Conservation (phyloP, 2,329 filamentous ascomycete species). For the Monosporascus sp. region DNA sequence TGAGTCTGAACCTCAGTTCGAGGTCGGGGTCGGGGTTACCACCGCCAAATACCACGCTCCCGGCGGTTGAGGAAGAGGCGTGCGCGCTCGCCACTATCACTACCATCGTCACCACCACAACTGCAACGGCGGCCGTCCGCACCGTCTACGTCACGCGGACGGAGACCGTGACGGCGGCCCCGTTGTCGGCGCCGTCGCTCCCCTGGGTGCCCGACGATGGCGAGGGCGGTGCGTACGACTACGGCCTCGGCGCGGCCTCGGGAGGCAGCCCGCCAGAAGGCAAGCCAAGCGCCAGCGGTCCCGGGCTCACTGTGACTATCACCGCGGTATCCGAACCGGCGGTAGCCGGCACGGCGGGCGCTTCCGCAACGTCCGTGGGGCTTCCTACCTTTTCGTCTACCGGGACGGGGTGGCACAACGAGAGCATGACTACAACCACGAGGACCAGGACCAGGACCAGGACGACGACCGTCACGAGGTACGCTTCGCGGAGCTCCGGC, state of each 20-base stretch:
- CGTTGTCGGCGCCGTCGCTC: not conserved
- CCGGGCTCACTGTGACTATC: too few relatives aligned
- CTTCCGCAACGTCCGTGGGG: too few relatives aligned
- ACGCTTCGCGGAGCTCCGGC: constrained; percentile 34
- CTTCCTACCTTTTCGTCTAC: too few relatives aligned
- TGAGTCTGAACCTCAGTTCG: too few relatives aligned
- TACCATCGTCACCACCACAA: not conserved
- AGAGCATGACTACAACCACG: not conserved
- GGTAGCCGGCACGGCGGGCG: too few relatives aligned
- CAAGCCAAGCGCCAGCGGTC: not conserved
- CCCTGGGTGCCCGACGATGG: not conserved
- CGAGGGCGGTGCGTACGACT: not conserved
- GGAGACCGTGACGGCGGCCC: not conserved
- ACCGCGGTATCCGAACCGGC: too few relatives aligned
- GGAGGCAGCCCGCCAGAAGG: too few relatives aligned
- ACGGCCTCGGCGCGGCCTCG: not conserved
- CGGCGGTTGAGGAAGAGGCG: too few relatives aligned
- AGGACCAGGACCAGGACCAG: too few relatives aligned
- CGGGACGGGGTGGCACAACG: not conserved
- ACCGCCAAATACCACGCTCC: too few relatives aligned
- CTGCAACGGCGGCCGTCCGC: not conserved
- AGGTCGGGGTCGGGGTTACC: too few relatives aligned
- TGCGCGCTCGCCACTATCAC: not conserved
- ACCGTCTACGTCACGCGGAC: not conserved
- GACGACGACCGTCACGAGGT: too few relatives aligned